These are phyloP conservation scores for Botrytis pseudocinerea DNA, from an alignment of 2,329 filamentous ascomycete genomes.

Conservation along the genomic window DNA sequence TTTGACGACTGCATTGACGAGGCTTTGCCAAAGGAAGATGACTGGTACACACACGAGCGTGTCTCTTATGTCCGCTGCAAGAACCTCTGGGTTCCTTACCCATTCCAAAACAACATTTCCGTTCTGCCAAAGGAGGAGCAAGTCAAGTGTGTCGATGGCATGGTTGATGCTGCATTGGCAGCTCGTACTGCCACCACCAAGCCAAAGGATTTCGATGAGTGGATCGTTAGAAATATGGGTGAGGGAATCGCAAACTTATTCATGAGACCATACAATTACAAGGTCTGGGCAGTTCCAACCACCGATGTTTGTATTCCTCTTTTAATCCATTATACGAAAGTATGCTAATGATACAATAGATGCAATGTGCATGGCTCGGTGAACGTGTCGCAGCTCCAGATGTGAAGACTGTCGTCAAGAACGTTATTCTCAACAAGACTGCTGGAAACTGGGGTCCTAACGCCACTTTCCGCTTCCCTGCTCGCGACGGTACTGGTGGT, in stretches of 20 bases:
- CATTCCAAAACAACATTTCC: slow-evolving; percentile 99
- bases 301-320: slow-evolving; percentile 68
- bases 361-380: slow-evolving; percentile 98
- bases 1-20: slow-evolving; percentile 99
- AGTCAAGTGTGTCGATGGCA: slow-evolving; percentile 87
- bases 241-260: slow-evolving; percentile 88
- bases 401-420: slow-evolving; percentile 88
- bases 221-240: slow-evolving; percentile 92
- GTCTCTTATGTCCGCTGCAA: slow-evolving; percentile 99
- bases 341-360: slow-evolving; percentile 54
- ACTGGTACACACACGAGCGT: slow-evolving; percentile 98
- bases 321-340: no score
- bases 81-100: slow-evolving; percentile 94
- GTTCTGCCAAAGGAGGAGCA: slow-evolving; percentile 98
- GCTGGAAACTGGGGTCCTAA: slow-evolving; percentile 98
- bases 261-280: slow-evolving; percentile 99
- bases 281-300: slow-evolving; percentile 98
- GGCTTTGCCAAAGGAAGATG: slow-evolving; percentile 86
- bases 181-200: slow-evolving; percentile 84
- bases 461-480: slow-evolving; percentile 97
- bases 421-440: slow-evolving; percentile 93
- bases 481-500: slow-evolving; percentile 90
- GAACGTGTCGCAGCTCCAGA: slow-evolving; percentile 98
- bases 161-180: slow-evolving; percentile 92
- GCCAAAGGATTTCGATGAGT: slow-evolving; percentile 96